These are phyloP conservation scores for Penicillium waksmanii DNA, from an alignment of 495 filamentous ascomycete genomes.

Conservation along the genomic window DNA sequence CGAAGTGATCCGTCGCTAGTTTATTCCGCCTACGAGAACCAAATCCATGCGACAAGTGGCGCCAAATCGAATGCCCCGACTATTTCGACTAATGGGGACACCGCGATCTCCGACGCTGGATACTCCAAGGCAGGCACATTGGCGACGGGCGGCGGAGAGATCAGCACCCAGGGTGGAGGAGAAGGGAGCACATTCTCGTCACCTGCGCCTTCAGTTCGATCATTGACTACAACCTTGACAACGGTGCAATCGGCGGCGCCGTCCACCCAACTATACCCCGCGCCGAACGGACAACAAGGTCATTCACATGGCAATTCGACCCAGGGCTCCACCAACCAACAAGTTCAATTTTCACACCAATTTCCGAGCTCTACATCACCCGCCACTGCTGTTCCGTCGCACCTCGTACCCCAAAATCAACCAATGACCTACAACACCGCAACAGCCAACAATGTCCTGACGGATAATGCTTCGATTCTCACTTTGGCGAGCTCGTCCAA, in stretches of 20 bases:
- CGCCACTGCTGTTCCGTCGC: slow-evolving; percentile 78
- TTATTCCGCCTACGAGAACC: slow-evolving; percentile 61
- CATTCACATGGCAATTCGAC: slow-evolving; percentile 48
- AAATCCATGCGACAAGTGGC: slow-evolving; percentile 56
- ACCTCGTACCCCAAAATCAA: slow-evolving; percentile 69
- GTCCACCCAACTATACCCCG: slow-evolving; percentile 60
- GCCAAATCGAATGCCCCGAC: slow-evolving; percentile 77
- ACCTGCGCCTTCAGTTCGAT: slow-evolving; percentile 86
- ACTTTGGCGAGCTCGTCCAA: slow-evolving; percentile 97
- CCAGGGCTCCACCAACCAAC: slow-evolving; percentile 53
- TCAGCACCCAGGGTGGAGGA: slow-evolving; percentile 70
- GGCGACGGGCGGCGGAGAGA: slow-evolving; percentile 61
- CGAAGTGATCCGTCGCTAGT: slow-evolving; percentile 58
- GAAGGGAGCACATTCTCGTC: slow-evolving; percentile 90
- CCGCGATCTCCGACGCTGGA: slow-evolving; percentile 71
- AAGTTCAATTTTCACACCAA: slow-evolving; percentile 82
- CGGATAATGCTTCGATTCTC: slow-evolving; percentile 93
- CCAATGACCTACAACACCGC: slow-evolving; percentile 85
- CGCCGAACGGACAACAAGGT: slow-evolving; percentile 44
- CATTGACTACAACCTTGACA: slow-evolving; percentile 91
- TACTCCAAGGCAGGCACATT: slow-evolving; percentile 80
- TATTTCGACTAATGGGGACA: slow-evolving; percentile 77
- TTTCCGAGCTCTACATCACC: slow-evolving; percentile 70
- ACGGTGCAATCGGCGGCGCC: slow-evolving; percentile 89
- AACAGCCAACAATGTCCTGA: slow-evolving; percentile 88